phyloP scores from a whole-genome alignment of 176 grass and related monocot species.

The Guadua angustifolia region DNA sequence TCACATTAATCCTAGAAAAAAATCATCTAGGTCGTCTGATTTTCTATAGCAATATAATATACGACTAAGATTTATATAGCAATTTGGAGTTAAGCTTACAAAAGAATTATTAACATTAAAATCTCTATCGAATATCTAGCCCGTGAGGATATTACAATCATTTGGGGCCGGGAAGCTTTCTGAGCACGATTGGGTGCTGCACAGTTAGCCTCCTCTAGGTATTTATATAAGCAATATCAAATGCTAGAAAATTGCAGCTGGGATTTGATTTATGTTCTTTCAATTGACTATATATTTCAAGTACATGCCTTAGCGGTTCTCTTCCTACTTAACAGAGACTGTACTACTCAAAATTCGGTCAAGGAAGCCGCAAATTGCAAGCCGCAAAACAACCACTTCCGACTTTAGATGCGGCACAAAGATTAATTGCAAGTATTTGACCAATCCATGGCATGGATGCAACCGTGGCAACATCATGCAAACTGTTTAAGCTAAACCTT shows the following conservation, averaged over 20 bases:
- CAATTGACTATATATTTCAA: constrained; percentile 25
- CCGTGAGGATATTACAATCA: too few species aligned
- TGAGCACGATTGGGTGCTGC: background rate
- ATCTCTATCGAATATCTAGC: too few species aligned
- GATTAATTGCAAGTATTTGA: constrained; percentile 56
- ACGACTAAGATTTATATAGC: too few species aligned
- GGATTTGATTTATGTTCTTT: background rate
- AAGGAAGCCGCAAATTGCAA: constrained; percentile 37
- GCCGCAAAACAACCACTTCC: constrained; percentile 48
- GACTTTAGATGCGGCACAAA: constrained; percentile 31
- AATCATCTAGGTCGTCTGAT: too few species aligned
- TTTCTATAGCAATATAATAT: too few species aligned
- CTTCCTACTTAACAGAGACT: constrained; percentile 23
- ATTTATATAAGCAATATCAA: background rate
- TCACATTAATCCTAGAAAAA: too few species aligned
- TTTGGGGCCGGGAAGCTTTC: too few species aligned
- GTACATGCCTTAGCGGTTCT: background rate
- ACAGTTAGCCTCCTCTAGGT: too few species aligned
- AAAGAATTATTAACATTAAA: too few species aligned
- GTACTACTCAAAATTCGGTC: constrained; percentile 27
- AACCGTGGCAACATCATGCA: constrained; percentile 53
- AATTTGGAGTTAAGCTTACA: too few species aligned
- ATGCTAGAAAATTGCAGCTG: background rate
- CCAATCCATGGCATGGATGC: constrained; percentile 7
- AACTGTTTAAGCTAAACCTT: constrained; percentile 48